phyloP scores from a whole-genome alignment of 1,139 yeast genomes.

The Candida buenavistaensis region DNA sequence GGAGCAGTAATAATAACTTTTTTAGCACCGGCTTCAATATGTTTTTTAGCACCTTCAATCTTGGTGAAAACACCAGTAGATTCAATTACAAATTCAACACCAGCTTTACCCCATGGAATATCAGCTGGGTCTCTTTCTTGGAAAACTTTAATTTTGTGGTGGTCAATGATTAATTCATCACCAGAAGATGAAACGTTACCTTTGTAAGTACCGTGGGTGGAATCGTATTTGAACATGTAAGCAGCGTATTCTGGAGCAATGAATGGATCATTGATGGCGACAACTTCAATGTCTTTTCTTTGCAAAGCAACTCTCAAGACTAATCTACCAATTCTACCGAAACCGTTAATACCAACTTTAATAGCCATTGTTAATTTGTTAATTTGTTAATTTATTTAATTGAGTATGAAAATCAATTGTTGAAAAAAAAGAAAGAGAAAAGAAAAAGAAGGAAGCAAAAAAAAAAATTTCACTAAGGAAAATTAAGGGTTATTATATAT shows the following conservation, averaged over 20 bases:
- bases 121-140: slow-evolving; percentile 76
- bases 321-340: slow-evolving; percentile 88
- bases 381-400: slow-evolving; percentile 8
- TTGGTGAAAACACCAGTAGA: slow-evolving; percentile 90
- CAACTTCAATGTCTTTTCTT: slow-evolving; percentile 72
- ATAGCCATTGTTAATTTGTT: slow-evolving; percentile 30
- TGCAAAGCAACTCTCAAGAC: slow-evolving; percentile 75
- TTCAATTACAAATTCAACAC: slow-evolving; percentile 80
- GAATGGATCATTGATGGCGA: slow-evolving; percentile 84
- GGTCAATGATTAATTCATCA: slow-evolving; percentile 61
- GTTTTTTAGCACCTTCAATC: slow-evolving; percentile 74
- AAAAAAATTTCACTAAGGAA: slow-evolving; percentile 3
- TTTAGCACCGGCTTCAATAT: slow-evolving; percentile 85
- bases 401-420: slow-evolving; percentile 12
- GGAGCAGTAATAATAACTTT: slow-evolving; percentile 89
- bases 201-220: slow-evolving; percentile 76
- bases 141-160: slow-evolving; percentile 65
- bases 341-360: slow-evolving; percentile 80
- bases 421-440: neutral
- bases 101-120: slow-evolving; percentile 80
- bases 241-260: slow-evolving; percentile 82
- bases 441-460: slow-evolving; percentile 7
- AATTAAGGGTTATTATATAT: slow-evolving; percentile 8
- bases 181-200: slow-evolving; percentile 68
- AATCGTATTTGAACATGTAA: slow-evolving; percentile 86